Base-by-base conservation (phyloP, 345 rosid species). In the Pseudoturritis turrita region DNA sequence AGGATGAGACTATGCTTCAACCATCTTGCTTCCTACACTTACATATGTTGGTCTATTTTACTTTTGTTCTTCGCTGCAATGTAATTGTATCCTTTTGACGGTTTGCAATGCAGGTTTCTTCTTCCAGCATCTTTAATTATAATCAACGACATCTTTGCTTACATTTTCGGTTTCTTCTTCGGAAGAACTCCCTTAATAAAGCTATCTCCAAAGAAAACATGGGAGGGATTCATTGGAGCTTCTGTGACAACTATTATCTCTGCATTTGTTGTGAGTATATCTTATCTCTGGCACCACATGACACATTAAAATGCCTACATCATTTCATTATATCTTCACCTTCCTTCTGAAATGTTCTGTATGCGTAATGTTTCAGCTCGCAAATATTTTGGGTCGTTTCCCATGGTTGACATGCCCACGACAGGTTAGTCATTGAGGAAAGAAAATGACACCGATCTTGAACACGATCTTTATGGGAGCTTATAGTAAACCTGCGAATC, bases 211-310 rank as follows among this genome's bases (percentile, higher is more conserved):
- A 95, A 95, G 88, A 91, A 95, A 83, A 95, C 98, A 49, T 95
- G 98, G 99, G 99, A 95, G 68, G 99, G 98, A 28, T 95, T 95
- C 77, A 88, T 89, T 22, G 98, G 99, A 71, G 99, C 96, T 37
- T 91, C 96, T 68, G 81, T 95, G 51, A 80, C 96, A 36, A 95
- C 99, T 31, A 86, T 95, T 60, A 87, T 87, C 75, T 87, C 96
- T 76, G 98, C 99, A 28, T 91, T 91, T 85, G 64, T 85, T 83
- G 99, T 95, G 69, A 80, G 96, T 77, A 49, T 26, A 3, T 7
- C 12, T 29, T 67, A 70, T 52, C 55, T 56, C 43, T 49, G 2
- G 0, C 33, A 11, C 22, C 45, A 62, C 50, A 25, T 35, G 50
- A n/a, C 19, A 46, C 45, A 25, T 35, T 15, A 55, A 2, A 33